These are phyloP conservation scores for Rosa hybrid DNA, from an alignment of 331 rosid species.

Conservation along the genomic window DNA sequence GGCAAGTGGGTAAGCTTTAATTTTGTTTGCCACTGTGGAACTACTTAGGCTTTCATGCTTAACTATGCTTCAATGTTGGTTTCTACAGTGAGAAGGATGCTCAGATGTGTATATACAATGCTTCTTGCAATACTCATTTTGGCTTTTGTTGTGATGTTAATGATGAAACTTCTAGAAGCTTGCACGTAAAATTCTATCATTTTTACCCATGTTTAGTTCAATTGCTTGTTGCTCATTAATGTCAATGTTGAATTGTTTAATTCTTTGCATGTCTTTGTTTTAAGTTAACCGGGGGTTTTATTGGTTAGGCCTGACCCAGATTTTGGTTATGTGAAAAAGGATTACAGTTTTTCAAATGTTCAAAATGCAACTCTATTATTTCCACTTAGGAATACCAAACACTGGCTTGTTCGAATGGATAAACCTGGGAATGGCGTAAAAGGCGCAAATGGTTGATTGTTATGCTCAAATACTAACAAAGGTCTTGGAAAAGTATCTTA, in stretches of 20 bases:
- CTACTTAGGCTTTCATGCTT: not conserved
- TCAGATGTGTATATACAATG: slow-evolving; percentile 77
- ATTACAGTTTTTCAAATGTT: slow-evolving; percentile 43
- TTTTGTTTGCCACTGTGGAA: not conserved
- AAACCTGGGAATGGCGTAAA: slow-evolving; percentile 79
- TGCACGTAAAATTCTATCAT: slow-evolving; percentile 42
- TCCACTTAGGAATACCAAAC: slow-evolving; percentile 61
- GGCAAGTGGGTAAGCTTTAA: slow-evolving; percentile 51
- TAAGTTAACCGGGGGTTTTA: slow-evolving; percentile 64
- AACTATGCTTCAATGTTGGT: slow-evolving; percentile 14
- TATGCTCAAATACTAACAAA: slow-evolving; percentile 74
- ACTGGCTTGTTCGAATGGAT: slow-evolving; percentile 78
- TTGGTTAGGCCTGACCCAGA: slow-evolving; percentile 61
- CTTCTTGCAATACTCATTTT: slow-evolving; percentile 58
- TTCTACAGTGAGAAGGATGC: slow-evolving; percentile 70
- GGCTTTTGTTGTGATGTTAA: slow-evolving; percentile 80
- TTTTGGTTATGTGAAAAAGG: slow-evolving; percentile 46
- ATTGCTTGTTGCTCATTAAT: not conserved
- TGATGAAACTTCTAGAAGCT: slow-evolving; percentile 58
- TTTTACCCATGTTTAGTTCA: slow-evolving; percentile 1
- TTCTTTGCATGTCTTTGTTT: slow-evolving; percentile 13
- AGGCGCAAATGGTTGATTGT: slow-evolving; percentile 87
- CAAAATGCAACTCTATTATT: slow-evolving; percentile 47
- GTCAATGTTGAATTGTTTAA: not conserved
- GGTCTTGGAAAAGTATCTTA: slow-evolving; percentile 60